Percentiles rank a stretch among this genome's conserved stretches.
phyloP scores from a whole-genome alignment of 495 filamentous ascomycete species.

The Aspergillus ostianus region DNA sequence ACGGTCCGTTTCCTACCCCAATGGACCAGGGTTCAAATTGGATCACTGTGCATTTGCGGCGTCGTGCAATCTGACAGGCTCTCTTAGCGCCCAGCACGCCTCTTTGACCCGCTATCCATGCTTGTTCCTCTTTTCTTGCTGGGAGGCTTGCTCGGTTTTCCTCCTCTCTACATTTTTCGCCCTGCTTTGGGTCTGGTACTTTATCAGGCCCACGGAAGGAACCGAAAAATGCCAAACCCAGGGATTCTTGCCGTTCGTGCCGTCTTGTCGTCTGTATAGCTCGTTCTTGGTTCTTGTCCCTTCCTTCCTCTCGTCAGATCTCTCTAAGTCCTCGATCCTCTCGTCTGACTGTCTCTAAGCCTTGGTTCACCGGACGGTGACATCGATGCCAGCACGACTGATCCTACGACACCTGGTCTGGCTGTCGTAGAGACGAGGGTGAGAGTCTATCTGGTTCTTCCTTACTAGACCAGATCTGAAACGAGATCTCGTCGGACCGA shows the following conservation, averaged over 20 bases:
- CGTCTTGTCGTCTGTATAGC: neutral
- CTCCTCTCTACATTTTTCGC: neutral
- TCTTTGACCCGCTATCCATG: neutral
- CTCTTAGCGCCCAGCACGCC: conserved; percentile 11
- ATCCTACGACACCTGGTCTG: conserved; percentile 3
- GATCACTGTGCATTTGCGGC: neutral
- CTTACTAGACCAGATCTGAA: neutral
- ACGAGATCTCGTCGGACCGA: neutral
- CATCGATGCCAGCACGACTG: conserved; percentile 8
- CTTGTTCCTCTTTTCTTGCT: conserved; percentile 5
- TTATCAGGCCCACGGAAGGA: neutral
- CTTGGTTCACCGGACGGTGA: conserved; percentile 1
- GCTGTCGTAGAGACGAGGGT: neutral
- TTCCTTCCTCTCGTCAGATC: conserved; percentile 7
- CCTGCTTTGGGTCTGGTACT: neutral
- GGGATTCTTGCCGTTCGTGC: neutral
- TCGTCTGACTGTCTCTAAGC: neutral
- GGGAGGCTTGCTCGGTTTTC: neutral
- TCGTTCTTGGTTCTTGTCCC: conserved; percentile 2
- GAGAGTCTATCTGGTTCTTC: neutral
- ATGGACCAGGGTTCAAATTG: conserved; percentile 13
- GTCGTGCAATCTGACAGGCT: conserved; percentile 4
- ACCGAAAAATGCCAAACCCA: neutral
- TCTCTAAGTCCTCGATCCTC: neutral
- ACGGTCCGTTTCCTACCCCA: neutral